These are phyloP conservation scores for Henckelia pumila DNA, from an alignment of 257 asterid species.

Conservation along the genomic window DNA sequence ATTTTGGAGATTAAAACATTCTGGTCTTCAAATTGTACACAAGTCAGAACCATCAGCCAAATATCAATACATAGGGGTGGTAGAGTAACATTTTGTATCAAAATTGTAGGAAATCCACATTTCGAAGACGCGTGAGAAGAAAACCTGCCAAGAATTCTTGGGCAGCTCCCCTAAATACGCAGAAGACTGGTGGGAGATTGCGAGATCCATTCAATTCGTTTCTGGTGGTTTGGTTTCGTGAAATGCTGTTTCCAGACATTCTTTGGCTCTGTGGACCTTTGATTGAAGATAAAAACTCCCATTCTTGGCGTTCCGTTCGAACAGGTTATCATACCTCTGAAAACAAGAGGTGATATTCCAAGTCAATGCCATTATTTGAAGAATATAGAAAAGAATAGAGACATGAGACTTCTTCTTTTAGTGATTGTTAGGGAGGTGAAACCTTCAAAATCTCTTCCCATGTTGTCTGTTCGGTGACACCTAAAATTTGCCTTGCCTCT, in stretches of 20 bases:
- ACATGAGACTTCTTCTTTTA: conserved; percentile 12
- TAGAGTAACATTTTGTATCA: not conserved
- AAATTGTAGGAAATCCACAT: conserved; percentile 2
- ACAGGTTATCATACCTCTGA: conserved; percentile 61
- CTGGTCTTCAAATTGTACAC: conserved; percentile 21
- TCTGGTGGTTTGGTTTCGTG: conserved; percentile 35
- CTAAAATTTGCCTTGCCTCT: conserved; percentile 79
- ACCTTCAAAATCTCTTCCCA: conserved; percentile 80
- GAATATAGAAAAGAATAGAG: not conserved
- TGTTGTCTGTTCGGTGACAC: conserved; percentile 58
- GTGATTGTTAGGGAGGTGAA: conserved; percentile 10
- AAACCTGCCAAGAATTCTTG: conserved; percentile 9
- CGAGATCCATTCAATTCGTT: conserved; percentile 15
- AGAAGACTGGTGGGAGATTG: not conserved
- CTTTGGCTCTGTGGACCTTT: conserved; percentile 73
- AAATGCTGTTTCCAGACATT: conserved; percentile 53
- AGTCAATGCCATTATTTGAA: not conserved
- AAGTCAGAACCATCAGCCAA: conserved; percentile 14
- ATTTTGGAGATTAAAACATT: not conserved
- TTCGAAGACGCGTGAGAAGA: not conserved
- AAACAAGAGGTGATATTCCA: conserved; percentile 2
- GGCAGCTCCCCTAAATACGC: conserved; percentile 11
- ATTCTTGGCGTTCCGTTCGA: conserved; percentile 44
- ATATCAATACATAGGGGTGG: not conserved
- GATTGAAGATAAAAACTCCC: conserved; percentile 46